phyloP scores from a whole-genome alignment of 2,329 filamentous ascomycete species.

The Pseudophaeomoniella oleicola region DNA sequence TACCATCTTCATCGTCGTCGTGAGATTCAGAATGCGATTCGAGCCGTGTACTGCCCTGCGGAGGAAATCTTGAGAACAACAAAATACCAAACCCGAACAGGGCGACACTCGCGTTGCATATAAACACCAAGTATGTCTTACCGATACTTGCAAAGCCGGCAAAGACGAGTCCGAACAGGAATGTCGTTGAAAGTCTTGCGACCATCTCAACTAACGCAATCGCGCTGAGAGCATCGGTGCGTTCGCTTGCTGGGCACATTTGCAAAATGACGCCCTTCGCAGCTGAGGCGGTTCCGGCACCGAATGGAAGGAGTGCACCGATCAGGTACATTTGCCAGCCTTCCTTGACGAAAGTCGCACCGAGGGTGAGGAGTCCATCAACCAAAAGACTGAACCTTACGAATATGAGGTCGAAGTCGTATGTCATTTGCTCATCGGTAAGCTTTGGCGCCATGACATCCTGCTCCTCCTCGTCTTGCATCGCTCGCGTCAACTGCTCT shows the following conservation, averaged over 20 bases:
- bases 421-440: conserved; percentile 29
- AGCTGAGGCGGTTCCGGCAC: conserved; percentile 53
- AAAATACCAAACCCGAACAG: conserved; percentile 10
- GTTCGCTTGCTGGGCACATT: conserved; percentile 48
- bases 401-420: conserved; percentile 53
- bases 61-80: conserved; percentile 11
- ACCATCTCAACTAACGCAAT: conserved; percentile 59
- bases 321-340: conserved; percentile 58
- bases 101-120: conserved; percentile 40
- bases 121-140: conserved; percentile 48
- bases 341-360: conserved; percentile 45
- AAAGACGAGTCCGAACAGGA: conserved; percentile 54
- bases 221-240: conserved; percentile 52
- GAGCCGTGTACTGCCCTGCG: conserved; percentile 7
- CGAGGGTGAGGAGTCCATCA: conserved; percentile 49
- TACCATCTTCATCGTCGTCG: not conserved
- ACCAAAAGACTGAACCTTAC: conserved; percentile 50
- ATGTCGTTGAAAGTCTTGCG: conserved; percentile 47
- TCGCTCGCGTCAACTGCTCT: conserved; percentile 1
- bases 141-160: conserved; percentile 46
- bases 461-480: conserved; percentile 7
- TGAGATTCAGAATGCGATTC: not conserved
- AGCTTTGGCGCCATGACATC: conserved; percentile 16
- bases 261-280: conserved; percentile 61
- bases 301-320: conserved; percentile 50